A percentile compares a stretch with the other conserved stretches of the same genome.
These are phyloP conservation scores for Byssothecium circinans DNA, from an alignment of 2,329 filamentous ascomycete species.

Conservation along the genomic window DNA sequence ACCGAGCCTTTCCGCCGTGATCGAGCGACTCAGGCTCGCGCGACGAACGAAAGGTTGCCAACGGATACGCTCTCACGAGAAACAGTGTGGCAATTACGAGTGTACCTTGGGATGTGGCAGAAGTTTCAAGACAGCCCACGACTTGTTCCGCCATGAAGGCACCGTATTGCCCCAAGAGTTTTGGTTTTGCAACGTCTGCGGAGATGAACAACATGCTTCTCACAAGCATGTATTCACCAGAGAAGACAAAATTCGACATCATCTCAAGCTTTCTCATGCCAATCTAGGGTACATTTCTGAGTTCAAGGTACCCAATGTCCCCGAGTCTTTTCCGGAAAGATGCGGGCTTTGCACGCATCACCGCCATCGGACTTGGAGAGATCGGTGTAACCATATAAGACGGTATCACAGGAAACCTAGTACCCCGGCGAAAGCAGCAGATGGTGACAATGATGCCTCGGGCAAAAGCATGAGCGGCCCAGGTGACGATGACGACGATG, in stretches of 20 bases:
- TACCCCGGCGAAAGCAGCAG: background rate
- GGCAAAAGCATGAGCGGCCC: background rate
- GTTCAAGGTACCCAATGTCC: conserved; percentile 4
- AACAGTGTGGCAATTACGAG: conserved; percentile 3
- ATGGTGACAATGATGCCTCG: too few species aligned
- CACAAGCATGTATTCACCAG: conserved; percentile 3
- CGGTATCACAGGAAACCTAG: conserved; percentile 3
- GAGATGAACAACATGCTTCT: conserved; percentile 5
- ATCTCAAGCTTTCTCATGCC: conserved; percentile 4
- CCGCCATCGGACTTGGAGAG: conserved; percentile 7
- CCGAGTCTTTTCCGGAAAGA: conserved; percentile 2
- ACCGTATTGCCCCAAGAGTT: conserved; percentile 9
- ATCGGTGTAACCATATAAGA: conserved; percentile 7
- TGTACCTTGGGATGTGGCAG: conserved; percentile 7
- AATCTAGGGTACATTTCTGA: background rate
- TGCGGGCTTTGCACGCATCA: conserved; percentile 10
- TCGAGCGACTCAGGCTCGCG: background rate
- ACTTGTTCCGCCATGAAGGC: conserved; percentile 10
- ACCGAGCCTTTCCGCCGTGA: background rate
- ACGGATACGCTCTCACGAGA: conserved; percentile 2
- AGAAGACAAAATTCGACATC: conserved; percentile 10
- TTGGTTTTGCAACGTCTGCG: conserved; percentile 11
- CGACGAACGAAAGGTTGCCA: conserved; percentile 1
- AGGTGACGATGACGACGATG: conserved; percentile 4
- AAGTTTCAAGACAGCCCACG: conserved; percentile 8